Evolutionary conservation across 495 filamentous ascomycete genomes (phyloP).

Genomic region (Penicillium desertorum): DNA sequence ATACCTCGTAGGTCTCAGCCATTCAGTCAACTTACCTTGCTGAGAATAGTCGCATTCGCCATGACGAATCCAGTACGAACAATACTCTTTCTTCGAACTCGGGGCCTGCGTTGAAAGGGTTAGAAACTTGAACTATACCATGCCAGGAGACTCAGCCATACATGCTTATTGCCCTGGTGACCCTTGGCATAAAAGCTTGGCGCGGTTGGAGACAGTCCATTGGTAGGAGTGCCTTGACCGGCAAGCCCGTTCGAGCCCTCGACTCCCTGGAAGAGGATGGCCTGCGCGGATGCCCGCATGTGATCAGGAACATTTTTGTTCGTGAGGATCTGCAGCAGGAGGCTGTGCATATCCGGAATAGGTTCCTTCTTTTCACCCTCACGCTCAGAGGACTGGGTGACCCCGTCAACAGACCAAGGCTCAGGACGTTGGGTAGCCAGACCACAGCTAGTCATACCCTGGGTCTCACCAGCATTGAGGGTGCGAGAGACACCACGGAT

Average conservation of each 20-base stretch:
- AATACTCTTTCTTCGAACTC: constrained; percentile 66
- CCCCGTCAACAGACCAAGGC: constrained; percentile 37
- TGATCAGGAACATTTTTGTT: constrained; percentile 16
- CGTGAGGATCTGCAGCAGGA: constrained; percentile 24
- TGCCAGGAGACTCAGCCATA: not conserved
- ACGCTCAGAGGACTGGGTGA: not conserved
- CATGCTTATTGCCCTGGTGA: not conserved
- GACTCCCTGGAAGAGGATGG: constrained; percentile 12
- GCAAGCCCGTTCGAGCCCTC: not conserved
- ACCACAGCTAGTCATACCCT: constrained; percentile 50
- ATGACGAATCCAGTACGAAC: constrained; percentile 82
- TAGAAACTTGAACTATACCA: constrained; percentile 2
- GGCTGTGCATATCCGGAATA: constrained; percentile 19
- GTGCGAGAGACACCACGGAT: constrained; percentile 39
- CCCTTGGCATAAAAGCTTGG: not conserved
- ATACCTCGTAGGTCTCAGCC: not conserved
- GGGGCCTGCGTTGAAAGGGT: constrained; percentile 13
- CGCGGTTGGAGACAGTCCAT: not conserved
- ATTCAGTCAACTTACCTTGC: constrained; percentile 49
- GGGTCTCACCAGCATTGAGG: constrained; percentile 37
- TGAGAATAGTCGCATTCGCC: constrained; percentile 82
- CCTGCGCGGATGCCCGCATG: constrained; percentile 25
- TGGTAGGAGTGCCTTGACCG: not conserved
- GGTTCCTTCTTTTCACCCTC: not conserved
- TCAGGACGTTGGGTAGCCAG: constrained; percentile 29